Evolutionary conservation across 352 stramenopile species (phyloP).

Genomic region (Lagenidium giganteum): DNA sequence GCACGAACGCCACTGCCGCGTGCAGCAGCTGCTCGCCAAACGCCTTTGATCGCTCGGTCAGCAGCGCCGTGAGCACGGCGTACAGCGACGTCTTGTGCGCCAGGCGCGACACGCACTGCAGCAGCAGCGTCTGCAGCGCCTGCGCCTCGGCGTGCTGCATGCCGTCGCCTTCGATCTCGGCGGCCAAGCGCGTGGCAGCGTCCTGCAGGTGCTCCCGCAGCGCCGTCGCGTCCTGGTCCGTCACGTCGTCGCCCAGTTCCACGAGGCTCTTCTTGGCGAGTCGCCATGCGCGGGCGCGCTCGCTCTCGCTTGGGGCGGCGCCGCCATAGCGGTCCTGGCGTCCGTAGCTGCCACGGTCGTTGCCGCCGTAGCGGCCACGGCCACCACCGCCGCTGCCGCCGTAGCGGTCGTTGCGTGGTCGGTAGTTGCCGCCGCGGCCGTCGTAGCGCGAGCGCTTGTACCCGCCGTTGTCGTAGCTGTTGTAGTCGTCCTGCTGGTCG

Average conservation of each 20-base stretch:
- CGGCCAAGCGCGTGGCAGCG: conserved; percentile 31
- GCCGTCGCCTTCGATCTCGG: conserved; percentile 44
- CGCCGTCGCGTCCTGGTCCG: conserved; percentile 19
- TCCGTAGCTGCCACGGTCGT: conserved; percentile 24
- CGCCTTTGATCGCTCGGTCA: conserved; percentile 49
- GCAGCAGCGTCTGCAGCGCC: conserved; percentile 45
- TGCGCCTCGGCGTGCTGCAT: too few relatives aligned
- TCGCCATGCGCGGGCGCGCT: conserved; percentile 61
- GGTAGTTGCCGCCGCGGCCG: conserved; percentile 22
- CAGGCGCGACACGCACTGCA: conserved; percentile 45
- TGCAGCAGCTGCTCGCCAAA: conserved; percentile 57
- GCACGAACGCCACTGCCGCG: conserved; percentile 24
- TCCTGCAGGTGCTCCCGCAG: conserved; percentile 46
- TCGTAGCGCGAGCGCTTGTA: conserved; percentile 66
- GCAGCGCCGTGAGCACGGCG: conserved; percentile 55
- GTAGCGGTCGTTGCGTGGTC: conserved; percentile 25
- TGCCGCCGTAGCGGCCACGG: conserved; percentile 5
- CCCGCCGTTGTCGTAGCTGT: conserved; percentile 21
- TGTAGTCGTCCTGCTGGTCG: conserved; percentile 45
- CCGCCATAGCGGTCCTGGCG: conserved; percentile 20
- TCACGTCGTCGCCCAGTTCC: conserved; percentile 47
- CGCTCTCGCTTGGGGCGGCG: conserved; percentile 35
- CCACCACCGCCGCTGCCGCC: conserved; percentile 13
- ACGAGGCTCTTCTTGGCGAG: conserved; percentile 72
- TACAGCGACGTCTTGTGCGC: conserved; percentile 73